Evolutionary conservation across 2,329 filamentous ascomycete species (phyloP).

Genomic region (Ilyonectria sp.): DNA sequence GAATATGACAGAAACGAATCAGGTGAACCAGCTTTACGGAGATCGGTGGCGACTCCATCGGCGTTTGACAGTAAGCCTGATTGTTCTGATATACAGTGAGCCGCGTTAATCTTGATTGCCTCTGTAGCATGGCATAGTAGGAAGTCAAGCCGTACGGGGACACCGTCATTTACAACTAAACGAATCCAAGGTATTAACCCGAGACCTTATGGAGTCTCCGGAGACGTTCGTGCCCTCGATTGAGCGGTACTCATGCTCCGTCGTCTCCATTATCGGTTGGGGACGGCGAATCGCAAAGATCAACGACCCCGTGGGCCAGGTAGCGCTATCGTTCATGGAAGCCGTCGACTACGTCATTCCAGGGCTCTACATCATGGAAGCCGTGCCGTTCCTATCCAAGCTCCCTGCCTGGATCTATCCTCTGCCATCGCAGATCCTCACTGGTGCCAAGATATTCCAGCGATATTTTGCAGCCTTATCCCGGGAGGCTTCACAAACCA

Average conservation of each 20-base stretch:
- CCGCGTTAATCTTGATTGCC: too few relatives aligned
- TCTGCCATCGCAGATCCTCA: background rate
- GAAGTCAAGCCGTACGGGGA: background rate
- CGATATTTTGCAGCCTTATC: slow-evolving; percentile 2
- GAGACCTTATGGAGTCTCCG: background rate
- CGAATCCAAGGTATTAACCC: slow-evolving; percentile 4
- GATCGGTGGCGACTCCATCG: slow-evolving; percentile 13
- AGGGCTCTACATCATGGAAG: background rate
- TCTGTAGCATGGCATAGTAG: background rate
- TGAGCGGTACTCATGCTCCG: slow-evolving; percentile 10
- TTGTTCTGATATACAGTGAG: too few relatives aligned
- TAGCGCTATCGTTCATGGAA: background rate
- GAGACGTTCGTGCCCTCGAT: background rate
- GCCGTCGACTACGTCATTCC: slow-evolving; percentile 3
- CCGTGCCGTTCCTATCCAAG: background rate
- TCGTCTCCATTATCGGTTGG: slow-evolving; percentile 5
- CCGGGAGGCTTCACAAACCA: too few relatives aligned
- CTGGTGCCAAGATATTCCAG: background rate
- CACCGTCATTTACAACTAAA: background rate
- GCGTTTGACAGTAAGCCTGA: background rate
- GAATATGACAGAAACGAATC: background rate
- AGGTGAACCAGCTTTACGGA: background rate
- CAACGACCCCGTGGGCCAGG: background rate
- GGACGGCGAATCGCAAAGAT: slow-evolving; percentile 4
- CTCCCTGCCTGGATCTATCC: slow-evolving; percentile 9